Evolutionary conservation across 257 asterid species (phyloP).

Genomic region (Buddleja alternifolia): DNA sequence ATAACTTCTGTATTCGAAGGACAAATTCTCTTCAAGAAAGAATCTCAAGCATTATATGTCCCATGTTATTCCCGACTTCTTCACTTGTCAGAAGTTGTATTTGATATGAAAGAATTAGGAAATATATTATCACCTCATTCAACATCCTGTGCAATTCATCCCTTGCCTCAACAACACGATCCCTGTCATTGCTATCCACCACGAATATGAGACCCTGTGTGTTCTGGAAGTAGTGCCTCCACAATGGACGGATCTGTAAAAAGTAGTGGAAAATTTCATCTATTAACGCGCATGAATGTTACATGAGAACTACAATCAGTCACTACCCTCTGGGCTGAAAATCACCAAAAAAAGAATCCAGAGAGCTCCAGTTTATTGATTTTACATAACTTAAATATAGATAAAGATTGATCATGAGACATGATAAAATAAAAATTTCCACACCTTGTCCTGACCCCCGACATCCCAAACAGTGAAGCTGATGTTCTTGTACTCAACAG

Average conservation of each 20-base stretch:
- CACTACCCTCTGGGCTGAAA: not conserved
- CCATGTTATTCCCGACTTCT: not conserved
- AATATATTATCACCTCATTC: conserved; percentile 66
- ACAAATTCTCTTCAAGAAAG: not conserved
- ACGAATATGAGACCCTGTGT: conserved; percentile 94
- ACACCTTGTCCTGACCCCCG: conserved; percentile 72
- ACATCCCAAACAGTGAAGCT: conserved; percentile 79
- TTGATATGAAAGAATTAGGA: not conserved
- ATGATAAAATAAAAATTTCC: not conserved
- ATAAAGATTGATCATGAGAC: not conserved
- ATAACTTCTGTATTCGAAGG: not conserved
- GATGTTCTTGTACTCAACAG: conserved; percentile 74
- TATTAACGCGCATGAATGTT: not conserved
- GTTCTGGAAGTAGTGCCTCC: conserved; percentile 99
- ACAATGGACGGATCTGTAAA: conserved; percentile 87
- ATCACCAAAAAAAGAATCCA: not conserved
- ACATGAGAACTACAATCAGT: not conserved
- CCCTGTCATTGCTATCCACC: conserved; percentile 95
- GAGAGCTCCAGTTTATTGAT: not conserved
- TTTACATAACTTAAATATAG: not conserved
- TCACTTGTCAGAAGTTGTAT: conserved; percentile 10
- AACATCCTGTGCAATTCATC: conserved; percentile 96
- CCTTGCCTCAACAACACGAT: conserved; percentile 92
- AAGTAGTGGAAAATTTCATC: conserved; percentile 19
- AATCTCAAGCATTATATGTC: not conserved